These are phyloP conservation scores for Diospyros lotus DNA, from an alignment of 148 eudicot species.

Conservation along the genomic window DNA sequence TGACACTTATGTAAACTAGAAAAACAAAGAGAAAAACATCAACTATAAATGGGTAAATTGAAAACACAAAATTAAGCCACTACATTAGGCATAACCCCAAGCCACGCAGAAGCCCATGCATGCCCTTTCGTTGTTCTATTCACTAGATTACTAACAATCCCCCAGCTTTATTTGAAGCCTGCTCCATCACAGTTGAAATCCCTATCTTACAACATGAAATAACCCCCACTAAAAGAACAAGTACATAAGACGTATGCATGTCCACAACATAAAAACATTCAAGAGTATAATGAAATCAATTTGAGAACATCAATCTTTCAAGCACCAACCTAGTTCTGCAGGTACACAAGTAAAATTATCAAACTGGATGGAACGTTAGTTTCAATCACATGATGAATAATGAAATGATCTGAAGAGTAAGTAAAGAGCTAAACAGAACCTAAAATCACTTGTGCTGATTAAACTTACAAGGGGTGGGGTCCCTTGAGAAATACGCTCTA, in stretches of 20 bases:
- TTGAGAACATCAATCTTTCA: neutral
- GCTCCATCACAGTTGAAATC: neutral
- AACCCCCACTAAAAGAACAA: neutral
- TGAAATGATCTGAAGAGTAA: neutral
- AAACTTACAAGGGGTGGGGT: slow-evolving; percentile 98
- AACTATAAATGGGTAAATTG: too few relatives aligned
- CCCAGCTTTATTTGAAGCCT: neutral
- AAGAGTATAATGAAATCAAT: neutral
- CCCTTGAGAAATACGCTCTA: slow-evolving; percentile 89
- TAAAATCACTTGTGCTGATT: neutral
- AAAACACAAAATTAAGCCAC: too few relatives aligned
- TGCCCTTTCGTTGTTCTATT: too few relatives aligned
- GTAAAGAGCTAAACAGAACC: slow-evolving; percentile 1
- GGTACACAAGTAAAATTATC: neutral
- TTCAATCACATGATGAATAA: neutral
- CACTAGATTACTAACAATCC: neutral
- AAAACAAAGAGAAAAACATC: too few relatives aligned
- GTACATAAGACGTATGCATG: neutral
- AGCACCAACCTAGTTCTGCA: neutral
- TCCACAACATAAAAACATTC: neutral
- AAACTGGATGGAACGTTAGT: neutral
- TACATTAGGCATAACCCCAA: too few relatives aligned
- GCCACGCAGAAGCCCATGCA: too few relatives aligned
- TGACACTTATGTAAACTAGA: too few relatives aligned
- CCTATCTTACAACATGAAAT: neutral